Conservation (phyloP, 495 filamentous ascomycete genomes). For the Podospora conica region DNA sequence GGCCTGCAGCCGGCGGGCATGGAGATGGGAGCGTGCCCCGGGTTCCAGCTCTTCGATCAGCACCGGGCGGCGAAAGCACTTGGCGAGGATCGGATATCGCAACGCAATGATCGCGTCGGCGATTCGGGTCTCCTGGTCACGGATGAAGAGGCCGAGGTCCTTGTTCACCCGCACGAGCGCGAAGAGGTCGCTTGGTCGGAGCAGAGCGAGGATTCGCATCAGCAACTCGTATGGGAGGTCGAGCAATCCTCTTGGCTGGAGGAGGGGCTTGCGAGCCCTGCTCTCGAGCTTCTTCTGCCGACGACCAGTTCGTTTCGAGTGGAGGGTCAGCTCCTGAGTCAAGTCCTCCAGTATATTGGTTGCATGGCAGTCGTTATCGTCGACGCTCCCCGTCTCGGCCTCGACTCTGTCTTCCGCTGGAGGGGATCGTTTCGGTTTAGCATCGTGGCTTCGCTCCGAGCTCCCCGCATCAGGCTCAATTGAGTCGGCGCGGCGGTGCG, state of each 20-base stretch:
- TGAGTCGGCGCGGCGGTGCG: neutral
- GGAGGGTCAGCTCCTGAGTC: conserved; percentile 31
- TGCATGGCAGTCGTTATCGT: neutral
- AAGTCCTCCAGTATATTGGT: conserved; percentile 15
- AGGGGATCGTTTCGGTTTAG: neutral
- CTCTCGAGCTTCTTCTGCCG: conserved; percentile 38
- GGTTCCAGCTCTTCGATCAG: conserved; percentile 36
- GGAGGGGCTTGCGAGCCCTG: conserved; percentile 19
- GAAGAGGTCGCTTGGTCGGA: conserved; percentile 45
- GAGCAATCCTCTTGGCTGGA: conserved; percentile 20
- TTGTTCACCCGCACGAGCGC: conserved; percentile 32
- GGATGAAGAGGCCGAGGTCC: conserved; percentile 35
- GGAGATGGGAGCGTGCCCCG: conserved; percentile 27
- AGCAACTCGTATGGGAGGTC: conserved; percentile 47
- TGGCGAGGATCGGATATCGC: conserved; percentile 41
- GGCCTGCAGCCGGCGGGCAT: conserved; percentile 21
- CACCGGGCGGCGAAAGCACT: conserved; percentile 45
- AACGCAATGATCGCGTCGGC: conserved; percentile 30
- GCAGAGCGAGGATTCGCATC: conserved; percentile 35
- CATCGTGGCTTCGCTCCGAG: neutral
- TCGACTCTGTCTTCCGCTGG: neutral
- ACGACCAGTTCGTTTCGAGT: conserved; percentile 46
- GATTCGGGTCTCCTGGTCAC: conserved; percentile 34
- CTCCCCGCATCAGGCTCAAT: neutral
- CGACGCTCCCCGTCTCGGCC: neutral